Conservation (phyloP, 371 early-diverging fungal genomes). For the Mortierella sp. region DNA sequence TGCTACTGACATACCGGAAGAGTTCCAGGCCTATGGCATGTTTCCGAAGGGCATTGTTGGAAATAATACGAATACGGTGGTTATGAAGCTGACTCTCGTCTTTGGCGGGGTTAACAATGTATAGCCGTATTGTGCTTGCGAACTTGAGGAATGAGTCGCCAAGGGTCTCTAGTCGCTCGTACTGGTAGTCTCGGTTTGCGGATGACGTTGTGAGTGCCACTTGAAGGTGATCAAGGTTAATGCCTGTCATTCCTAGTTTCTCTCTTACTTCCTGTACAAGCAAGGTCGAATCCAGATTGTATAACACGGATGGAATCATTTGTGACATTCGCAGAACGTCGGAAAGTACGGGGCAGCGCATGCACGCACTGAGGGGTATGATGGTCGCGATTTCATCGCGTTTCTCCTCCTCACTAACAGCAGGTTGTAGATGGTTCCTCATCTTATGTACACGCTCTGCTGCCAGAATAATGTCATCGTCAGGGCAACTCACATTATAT, state of each 20-base stretch:
- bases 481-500: slow-evolving; percentile 5
- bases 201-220: slow-evolving; percentile 83
- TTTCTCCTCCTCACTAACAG: slow-evolving; percentile 27
- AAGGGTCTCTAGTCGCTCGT: slow-evolving; percentile 95
- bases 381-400: slow-evolving; percentile 53
- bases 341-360: slow-evolving; percentile 60
- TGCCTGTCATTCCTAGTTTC: slow-evolving; percentile 59
- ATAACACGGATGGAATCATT: slow-evolving; percentile 75
- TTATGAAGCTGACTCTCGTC: slow-evolving; percentile 87
- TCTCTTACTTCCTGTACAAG: slow-evolving; percentile 68
- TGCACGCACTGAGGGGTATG: slow-evolving; percentile 57
- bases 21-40: slow-evolving; percentile 71
- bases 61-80: slow-evolving; percentile 79
- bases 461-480: slow-evolving; percentile 19
- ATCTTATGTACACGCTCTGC: slow-evolving; percentile 39
- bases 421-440: slow-evolving; percentile 67
- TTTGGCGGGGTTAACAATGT: slow-evolving; percentile 78
- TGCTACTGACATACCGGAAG: slow-evolving; percentile 68
- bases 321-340: slow-evolving; percentile 67
- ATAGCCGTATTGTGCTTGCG: slow-evolving; percentile 81
- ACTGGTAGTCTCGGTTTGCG: slow-evolving; percentile 79
- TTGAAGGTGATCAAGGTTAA: slow-evolving; percentile 65
- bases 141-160: slow-evolving; percentile 97
- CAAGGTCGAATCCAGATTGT: slow-evolving; percentile 75
- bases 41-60: slow-evolving; percentile 78